Evolutionary conservation across 306 rosid genomes (phyloP), one percentile per base, ranked within the genome.

Genomic region (Cucumis melo): DNA sequence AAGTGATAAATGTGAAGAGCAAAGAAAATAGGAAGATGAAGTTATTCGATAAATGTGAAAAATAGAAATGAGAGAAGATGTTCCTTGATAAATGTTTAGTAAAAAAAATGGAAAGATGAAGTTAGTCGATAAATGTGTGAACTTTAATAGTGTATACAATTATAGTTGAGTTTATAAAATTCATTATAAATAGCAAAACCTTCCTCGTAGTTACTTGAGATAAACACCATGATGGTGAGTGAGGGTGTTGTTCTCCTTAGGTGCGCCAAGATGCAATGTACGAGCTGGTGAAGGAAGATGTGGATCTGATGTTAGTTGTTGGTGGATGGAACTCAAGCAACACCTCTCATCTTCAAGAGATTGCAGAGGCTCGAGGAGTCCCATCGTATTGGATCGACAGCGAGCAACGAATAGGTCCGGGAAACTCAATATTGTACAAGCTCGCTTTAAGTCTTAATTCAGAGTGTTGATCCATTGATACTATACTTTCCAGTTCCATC

Each of bases 251-350:
- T 58, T 23, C 7, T 20, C 50, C 61, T 76, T 87, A 90, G 97
- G 98, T 90, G 88, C 86, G 98, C 42, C 98, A 93, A 91, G 97
- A 93, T 84, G 98, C 98, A 29, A 93, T 93, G 92, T 91, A 84
- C 86, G 87, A 91, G 93, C 86, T 93, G 51, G 98, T 91, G 73
- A 90, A 90, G 82, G 57, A 88, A 73, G 82, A 88, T 54, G 5
- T 91, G 78, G 98, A 93, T 87, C 92, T 91, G 13, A 84, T 91
- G 67, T 77, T 93, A 78, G 98, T 93, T 34, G 59, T 93, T 82
- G 98, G 98, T 55, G 98, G 98, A 62, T 91, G 98, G 98, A 91
- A 91, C 89, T 93, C 98, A 0, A 93, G 98, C 83, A 93, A 90
- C 78, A 93, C 97, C 63, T 91, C 98, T 4, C 97, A 93, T 73